These are phyloP conservation scores for Bruguiera parviflora DNA, from an alignment of 345 rosid genomes.

Conservation along the genomic window DNA sequence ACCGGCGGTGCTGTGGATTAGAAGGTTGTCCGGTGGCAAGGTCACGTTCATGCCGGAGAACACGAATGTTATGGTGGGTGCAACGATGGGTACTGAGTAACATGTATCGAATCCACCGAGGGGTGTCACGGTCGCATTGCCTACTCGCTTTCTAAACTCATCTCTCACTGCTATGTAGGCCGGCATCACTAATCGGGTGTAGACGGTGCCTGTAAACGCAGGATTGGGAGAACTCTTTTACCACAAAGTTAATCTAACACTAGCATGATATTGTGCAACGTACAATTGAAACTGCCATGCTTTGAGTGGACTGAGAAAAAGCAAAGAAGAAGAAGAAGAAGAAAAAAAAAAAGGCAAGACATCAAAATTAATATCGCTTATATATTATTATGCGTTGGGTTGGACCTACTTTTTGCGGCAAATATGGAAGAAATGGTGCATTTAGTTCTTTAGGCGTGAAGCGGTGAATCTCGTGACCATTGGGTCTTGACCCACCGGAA, in stretches of 20 bases:
- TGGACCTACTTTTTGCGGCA: slow-evolving; percentile 1
- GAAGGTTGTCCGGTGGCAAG: slow-evolving; percentile 65
- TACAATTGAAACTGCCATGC: neutral
- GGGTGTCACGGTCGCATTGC: slow-evolving; percentile 51
- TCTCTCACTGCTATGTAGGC: slow-evolving; percentile 71
- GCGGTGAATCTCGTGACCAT: neutral
- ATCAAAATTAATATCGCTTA: too few relatives aligned
- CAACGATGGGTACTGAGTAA: slow-evolving; percentile 56
- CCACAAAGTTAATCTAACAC: neutral
- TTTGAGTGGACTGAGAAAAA: too few relatives aligned
- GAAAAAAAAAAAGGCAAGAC: too few relatives aligned
- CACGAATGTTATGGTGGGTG: slow-evolving; percentile 74
- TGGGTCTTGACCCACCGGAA: slow-evolving; percentile 2
- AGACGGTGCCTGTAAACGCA: slow-evolving; percentile 58
- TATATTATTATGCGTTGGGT: too few relatives aligned
- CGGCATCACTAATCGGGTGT: slow-evolving; percentile 65
- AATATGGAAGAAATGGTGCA: too few relatives aligned
- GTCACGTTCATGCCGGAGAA: slow-evolving; percentile 89
- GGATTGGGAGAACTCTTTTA: neutral
- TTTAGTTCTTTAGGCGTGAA: too few relatives aligned
- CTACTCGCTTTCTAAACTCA: slow-evolving; percentile 59
- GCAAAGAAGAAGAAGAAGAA: too few relatives aligned
- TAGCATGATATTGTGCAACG: neutral
- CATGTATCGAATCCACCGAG: slow-evolving; percentile 96
- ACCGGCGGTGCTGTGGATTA: slow-evolving; percentile 82